Percentiles rank a stretch among this genome's conserved stretches.
Evolutionary conservation across 1,139 yeast species (phyloP).

Genomic region (Lodderomyces oxycetoniae): DNA sequence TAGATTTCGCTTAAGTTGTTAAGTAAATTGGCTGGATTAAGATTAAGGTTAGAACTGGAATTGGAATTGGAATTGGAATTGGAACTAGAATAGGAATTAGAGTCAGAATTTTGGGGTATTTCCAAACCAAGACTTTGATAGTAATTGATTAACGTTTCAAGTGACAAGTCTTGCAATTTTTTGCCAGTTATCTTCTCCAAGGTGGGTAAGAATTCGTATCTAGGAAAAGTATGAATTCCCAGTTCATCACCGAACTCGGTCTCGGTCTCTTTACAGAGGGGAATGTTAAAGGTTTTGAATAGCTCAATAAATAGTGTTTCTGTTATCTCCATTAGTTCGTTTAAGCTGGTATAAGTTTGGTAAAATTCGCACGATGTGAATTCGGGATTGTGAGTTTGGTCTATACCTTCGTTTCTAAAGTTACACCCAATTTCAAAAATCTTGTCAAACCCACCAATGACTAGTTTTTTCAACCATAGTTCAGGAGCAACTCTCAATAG

Average conservation of each 20-base stretch:
- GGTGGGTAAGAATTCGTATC: conserved; percentile 58
- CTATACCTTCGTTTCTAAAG: conserved; percentile 91
- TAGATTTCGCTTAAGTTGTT: conserved; percentile 60
- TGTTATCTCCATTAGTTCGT: conserved; percentile 62
- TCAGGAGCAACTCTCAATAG: conserved; percentile 91
- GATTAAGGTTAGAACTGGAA: conserved; percentile 7
- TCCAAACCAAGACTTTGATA: conserved; percentile 24
- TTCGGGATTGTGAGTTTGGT: conserved; percentile 92
- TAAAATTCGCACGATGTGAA: conserved; percentile 93
- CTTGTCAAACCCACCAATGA: conserved; percentile 79
- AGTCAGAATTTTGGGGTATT: conserved; percentile 37
- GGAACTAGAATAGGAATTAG: no score
- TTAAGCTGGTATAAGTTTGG: conserved; percentile 68
- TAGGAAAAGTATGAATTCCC: conserved; percentile 18
- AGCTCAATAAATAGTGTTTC: conserved; percentile 51
- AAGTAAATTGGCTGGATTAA: conserved; percentile 53
- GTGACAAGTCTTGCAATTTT: conserved; percentile 38
- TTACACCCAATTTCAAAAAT: conserved; percentile 83
- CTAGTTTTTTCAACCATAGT: conserved; percentile 79
- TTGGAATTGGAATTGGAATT: no score
- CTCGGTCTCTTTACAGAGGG: neutral
- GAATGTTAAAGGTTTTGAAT: conserved; percentile 17
- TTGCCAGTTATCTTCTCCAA: conserved; percentile 44
- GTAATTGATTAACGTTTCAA: conserved; percentile 36
- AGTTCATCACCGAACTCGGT: conserved; percentile 13